Evolutionary conservation across 2,329 filamentous ascomycete species (phyloP).

Genomic region (Scedosporium dehoogii): DNA sequence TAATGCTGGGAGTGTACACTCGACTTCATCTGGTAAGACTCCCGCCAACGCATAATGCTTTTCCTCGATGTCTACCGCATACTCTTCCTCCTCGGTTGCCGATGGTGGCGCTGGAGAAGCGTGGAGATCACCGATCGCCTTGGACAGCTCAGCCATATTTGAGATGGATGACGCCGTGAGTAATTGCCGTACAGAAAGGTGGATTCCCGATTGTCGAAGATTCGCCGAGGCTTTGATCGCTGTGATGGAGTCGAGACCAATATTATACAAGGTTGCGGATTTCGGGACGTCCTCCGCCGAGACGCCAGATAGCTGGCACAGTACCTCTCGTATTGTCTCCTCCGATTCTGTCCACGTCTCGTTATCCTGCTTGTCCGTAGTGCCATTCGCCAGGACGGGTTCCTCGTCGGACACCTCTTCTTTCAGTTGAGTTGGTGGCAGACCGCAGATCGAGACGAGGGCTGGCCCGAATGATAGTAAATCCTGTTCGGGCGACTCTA

Average conservation of each 20-base stretch:
- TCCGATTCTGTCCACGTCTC: slow-evolving; percentile 25
- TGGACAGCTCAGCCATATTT: slow-evolving; percentile 43
- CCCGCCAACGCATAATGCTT: neutral
- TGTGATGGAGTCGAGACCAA: slow-evolving; percentile 86
- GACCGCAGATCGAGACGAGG: slow-evolving; percentile 54
- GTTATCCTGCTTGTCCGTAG: neutral
- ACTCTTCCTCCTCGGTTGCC: neutral
- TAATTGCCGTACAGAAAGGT: slow-evolving; percentile 60
- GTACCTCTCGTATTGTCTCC: slow-evolving; percentile 31
- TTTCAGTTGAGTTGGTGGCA: slow-evolving; percentile 24
- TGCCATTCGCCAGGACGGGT: neutral
- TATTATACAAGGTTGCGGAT: slow-evolving; percentile 62
- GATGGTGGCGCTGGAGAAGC: neutral
- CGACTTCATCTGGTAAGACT: slow-evolving; percentile 29
- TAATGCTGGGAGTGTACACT: slow-evolving; percentile 56
- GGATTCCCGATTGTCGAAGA: slow-evolving; percentile 53
- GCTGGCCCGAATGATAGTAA: slow-evolving; percentile 43
- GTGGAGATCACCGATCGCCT: neutral
- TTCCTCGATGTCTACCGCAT: neutral
- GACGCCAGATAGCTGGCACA: slow-evolving; percentile 51
- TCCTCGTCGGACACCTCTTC: neutral
- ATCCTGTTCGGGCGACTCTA: slow-evolving; percentile 35
- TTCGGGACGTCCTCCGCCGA: slow-evolving; percentile 46
- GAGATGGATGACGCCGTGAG: slow-evolving; percentile 54
- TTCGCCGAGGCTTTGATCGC: slow-evolving; percentile 73